A percentile compares a stretch with the other conserved stretches of the same genome.
Conservation (phyloP, 2,329 filamentous ascomycete genomes). For the Sporothrix brasiliensis region DNA sequence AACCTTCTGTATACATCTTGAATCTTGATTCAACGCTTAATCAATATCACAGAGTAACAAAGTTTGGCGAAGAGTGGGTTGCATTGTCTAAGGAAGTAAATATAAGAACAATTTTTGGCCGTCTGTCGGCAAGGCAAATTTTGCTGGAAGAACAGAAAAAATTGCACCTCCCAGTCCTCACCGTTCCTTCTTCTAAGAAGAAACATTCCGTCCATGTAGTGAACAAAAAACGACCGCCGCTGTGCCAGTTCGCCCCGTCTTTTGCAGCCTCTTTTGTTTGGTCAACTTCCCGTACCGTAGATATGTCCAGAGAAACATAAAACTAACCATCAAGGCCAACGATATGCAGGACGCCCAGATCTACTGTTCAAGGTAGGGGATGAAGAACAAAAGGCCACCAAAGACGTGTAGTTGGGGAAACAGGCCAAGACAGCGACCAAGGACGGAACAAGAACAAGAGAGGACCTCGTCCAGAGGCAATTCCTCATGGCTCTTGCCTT, state of each 20-base stretch:
- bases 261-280: not conserved
- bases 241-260: not conserved
- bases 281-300: not conserved
- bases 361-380: not conserved
- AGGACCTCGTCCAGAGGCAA: constrained; percentile 11
- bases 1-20: no score
- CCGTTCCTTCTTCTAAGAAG: constrained; percentile 18
- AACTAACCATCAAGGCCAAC: constrained; percentile 22
- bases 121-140: constrained; percentile 8
- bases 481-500: constrained; percentile 29
- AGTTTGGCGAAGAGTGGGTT: constrained; percentile 32
- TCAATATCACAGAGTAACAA: not conserved
- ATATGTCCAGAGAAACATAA: constrained; percentile 25
- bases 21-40: not conserved
- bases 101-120: constrained; percentile 31
- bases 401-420: not conserved
- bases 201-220: not conserved
- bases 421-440: not conserved
- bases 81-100: constrained; percentile 28
- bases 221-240: not conserved
- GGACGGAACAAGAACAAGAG: constrained; percentile 14
- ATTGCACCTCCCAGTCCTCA: constrained; percentile 16
- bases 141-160: constrained; percentile 23
- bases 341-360: constrained; percentile 26
- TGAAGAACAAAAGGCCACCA: not conserved